These are phyloP conservation scores for Myriosclerotinia curreyana DNA, from an alignment of 2,329 filamentous ascomycete species.

Conservation along the genomic window DNA sequence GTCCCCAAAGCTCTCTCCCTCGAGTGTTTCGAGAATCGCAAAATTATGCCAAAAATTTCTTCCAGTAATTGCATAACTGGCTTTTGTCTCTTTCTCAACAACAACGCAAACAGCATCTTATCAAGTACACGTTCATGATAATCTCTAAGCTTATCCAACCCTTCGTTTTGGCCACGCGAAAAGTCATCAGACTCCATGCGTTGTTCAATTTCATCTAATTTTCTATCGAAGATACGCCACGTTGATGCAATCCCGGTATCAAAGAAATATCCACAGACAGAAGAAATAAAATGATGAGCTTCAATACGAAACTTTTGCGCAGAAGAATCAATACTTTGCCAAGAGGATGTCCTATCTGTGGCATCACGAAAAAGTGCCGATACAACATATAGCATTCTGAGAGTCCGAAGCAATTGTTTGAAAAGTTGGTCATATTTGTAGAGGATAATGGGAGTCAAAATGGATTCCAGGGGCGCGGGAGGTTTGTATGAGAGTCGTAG, in stretches of 20 bases:
- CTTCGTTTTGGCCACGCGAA: conserved; percentile 49
- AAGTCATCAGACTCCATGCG: conserved; percentile 47
- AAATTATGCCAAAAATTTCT: conserved; percentile 69
- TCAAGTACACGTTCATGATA: conserved; percentile 73
- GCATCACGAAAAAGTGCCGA: conserved; percentile 62
- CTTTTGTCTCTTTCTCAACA: conserved; percentile 72
- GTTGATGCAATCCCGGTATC: conserved; percentile 70
- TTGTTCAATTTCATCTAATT: conserved; percentile 61
- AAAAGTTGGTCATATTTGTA: conserved; percentile 85
- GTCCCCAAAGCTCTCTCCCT: conserved; percentile 43
- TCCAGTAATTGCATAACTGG: conserved; percentile 71
- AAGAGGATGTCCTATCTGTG: conserved; percentile 40
- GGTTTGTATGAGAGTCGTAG: conserved; percentile 81
- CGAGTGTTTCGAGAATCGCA: conserved; percentile 62
- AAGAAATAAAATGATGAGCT: conserved; percentile 74
- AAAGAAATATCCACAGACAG: conserved; percentile 73
- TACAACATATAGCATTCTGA: conserved; percentile 75
- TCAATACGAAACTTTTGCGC: conserved; percentile 64
- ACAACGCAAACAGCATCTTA: conserved; percentile 67
- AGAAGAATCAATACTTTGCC: conserved; percentile 30
- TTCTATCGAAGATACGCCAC: conserved; percentile 68
- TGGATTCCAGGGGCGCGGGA: conserved; percentile 63
- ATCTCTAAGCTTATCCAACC: conserved; percentile 64
- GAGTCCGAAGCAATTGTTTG: conserved; percentile 69
- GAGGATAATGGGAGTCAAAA: conserved; percentile 70